Base-by-base conservation (phyloP, 2,329 filamentous ascomycete species). In the Nothophaeocryptopus gaeumannii region DNA sequence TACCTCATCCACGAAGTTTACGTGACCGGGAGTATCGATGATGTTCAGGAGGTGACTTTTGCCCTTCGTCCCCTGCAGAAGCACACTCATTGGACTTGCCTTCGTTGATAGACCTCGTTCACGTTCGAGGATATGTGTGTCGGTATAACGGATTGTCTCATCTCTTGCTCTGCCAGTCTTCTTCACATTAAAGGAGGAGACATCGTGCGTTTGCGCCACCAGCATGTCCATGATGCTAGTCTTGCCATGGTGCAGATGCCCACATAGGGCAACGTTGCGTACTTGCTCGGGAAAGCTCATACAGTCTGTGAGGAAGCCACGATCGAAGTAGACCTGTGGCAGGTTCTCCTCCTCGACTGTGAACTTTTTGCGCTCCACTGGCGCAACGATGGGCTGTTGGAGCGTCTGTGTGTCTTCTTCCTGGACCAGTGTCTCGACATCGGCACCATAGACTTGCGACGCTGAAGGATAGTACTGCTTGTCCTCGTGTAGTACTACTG, bases 381-480 rank as follows among this genome's bases (percentile, higher is more conserved):
- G 93, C 44, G 88, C 90, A 66, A 99, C 88, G 54, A 99, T 97
- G 30, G 93, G 93, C 64, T 96, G 84, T 29, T 88, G 84, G 55
- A 99, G 79, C 39, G 91, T 88, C 70, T 99, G 93, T 52, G 91
- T 88, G 76, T 99, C 93, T 74, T 97, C 93, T 71, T 99, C 93
- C 67, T 97, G 88, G 33, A 99, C 92, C 70, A 96, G 75, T 1
- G 92, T 93, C 73, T 99, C 93, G 63, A 99, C 93, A 72, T 93
- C 91, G 62, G 84, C 80, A 45, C 93, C 93, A 68, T 97, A 99
- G 36, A 96, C 85, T 70, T 99, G 93, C 67, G 92, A 85, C 49
- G 93, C 93, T n/a, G 91, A 96, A 29, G 93, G 93, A 68, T 99
- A 99, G 72, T 99, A 99, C 69, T 97, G 93, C 72, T 99, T 99